Evolutionary conservation across 2,329 filamentous ascomycete genomes (phyloP), one percentile per base, ranked within the genome.

Genomic region (Pseudogymnoascus pannorum): DNA sequence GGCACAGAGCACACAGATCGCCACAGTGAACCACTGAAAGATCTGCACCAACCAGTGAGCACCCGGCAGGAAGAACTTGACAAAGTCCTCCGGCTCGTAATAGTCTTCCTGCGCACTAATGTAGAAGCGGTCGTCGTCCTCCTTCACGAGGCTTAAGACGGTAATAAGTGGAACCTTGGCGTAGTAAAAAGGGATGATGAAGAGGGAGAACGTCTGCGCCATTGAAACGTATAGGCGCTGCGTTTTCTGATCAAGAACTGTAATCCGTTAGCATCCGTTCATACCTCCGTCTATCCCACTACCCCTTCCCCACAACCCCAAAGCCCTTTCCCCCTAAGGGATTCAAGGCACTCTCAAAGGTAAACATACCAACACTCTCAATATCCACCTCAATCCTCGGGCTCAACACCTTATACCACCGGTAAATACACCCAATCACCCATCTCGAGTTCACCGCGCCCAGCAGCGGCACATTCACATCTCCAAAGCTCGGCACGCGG

Each of bases 361-460:
- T 6, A 1, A 18, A 70, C 74, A 42, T 70, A 83, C 81, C 77
- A 44, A 74, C 73, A 3, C 80, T 82, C 64, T 91, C 82, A 16
- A 96, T 78, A 1, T 81, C 75, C 11, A 93, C 75, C 44, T 86
- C 79, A 66, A 94, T 89, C 16, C 79, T 77, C 0, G 92, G 92
- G 64, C 86, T 91, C 70, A 96, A 78, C 65, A 93, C 88, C 70
- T 91, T 90, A 74, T 95, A 93, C 89, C 88, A 92, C 40, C 85
- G 83, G 70, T 91, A 95, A 61, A 96, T 87, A 67, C 81, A 79
- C 57, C 82, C 76, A 16, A 95, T 79, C 5, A 89, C 71, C 75
- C 80, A 84, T 44, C 89, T 80, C 8, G 88, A 92, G 65, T 87
- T 83, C 22, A 83, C 61, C 11, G 70, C 64, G 6, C 74, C 72